Base-by-base conservation (phyloP, 371 early-diverging fungal species). In the Zychaea mexicana region DNA sequence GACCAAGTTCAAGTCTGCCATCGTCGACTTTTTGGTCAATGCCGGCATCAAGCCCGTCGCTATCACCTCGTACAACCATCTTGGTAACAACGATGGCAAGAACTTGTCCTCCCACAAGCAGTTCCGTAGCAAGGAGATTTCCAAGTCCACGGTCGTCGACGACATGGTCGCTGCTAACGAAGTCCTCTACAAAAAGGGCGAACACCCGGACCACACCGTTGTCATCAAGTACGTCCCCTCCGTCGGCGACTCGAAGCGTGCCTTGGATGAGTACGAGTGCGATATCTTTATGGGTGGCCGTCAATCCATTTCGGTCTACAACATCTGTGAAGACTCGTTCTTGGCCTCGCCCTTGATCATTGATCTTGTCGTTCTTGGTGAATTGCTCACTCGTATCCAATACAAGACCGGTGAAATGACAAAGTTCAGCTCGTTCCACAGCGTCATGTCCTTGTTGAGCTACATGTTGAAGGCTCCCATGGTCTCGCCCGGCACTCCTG, bases 231-330 rank as follows among this genome's bases (percentile, higher is more conserved):
- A 98, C 76, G 91, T 94, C 22, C 98, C 98, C 27, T 83, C 95
- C 9, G 98, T 98, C 33, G 97, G 96, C 69, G 98, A 98, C 80
- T 91, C 92, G 54, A 98, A 98, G 90, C 93, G 98, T 71, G 98
- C 98, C 28, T 77, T 98, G 68, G 98, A 98, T 84, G 98, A 98
- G 79, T 98, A 98, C 67, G 92, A 94, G 62, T 91, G 90, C 67
- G 97, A 98, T 82, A 97, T 98, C 76, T 98, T 97, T 74, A 97
- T 97, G 97, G 96, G 93, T 55, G 98, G 98, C 53, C 92, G 93
- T 76, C 94, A 93, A 87, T 95, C 96, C 64, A 93, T 98, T 72
- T 95, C 97, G 39, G 73, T 96, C 72, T 96, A 96, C 88, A 98
- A 97, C 80, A 92, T 96, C 52, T 98, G 98, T 80, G 98, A 98